Conservation (phyloP, 2,329 filamentous ascomycete genomes). For the Paraphoma sp. region DNA sequence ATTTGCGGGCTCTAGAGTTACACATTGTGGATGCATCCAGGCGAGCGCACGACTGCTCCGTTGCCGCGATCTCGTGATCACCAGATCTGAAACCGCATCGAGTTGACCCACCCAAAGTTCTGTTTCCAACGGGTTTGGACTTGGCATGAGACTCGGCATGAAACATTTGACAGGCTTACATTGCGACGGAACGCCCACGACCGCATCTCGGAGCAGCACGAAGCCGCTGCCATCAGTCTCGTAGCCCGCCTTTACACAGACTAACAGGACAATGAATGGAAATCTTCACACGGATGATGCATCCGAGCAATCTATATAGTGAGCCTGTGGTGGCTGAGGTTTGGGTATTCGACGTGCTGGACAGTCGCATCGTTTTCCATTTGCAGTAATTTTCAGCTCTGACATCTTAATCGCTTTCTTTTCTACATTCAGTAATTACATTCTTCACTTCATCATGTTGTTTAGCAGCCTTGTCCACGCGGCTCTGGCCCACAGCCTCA, state of each 20-base stretch:
- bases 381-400: neutral
- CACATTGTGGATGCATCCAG: too few relatives aligned
- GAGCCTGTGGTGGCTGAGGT: constrained; percentile 2
- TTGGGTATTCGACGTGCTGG: constrained; percentile 7
- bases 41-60: neutral
- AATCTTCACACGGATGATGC: neutral
- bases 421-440: neutral
- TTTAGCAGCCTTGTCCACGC: constrained; percentile 26
- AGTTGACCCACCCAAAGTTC: neutral
- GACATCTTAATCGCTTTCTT: neutral
- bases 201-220: constrained; percentile 3
- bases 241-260: neutral
- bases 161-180: constrained; percentile 10
- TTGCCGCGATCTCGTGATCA: neutral
- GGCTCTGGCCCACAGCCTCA: constrained; percentile 32
- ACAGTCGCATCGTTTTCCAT: constrained; percentile 1
- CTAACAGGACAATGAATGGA: neutral
- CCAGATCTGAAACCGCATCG: neutral
- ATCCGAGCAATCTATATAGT: neutral
- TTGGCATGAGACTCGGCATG: constrained; percentile 18
- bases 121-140: constrained; percentile 7
- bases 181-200: neutral
- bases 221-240: constrained; percentile 4
- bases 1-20: too few relatives aligned
- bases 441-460: constrained; percentile 27